Evolutionary conservation across 345 rosid genomes (phyloP).

Genomic region (Ceriops decandra): DNA sequence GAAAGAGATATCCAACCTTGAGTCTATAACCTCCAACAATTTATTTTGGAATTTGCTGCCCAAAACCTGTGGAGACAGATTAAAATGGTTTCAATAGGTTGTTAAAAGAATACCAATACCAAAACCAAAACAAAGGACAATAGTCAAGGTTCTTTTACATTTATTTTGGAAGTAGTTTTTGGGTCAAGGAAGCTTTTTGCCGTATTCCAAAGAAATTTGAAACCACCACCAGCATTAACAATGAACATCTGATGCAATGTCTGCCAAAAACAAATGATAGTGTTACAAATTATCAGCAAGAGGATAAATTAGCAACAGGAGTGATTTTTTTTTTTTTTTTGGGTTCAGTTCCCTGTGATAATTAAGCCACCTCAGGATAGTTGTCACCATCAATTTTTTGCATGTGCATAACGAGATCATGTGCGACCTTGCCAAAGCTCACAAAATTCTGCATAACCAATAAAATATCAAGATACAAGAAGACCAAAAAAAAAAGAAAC

Average conservation of each 20-base stretch:
- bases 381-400: constrained; percentile 98
- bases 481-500: neutral
- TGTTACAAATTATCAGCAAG: constrained; percentile 14
- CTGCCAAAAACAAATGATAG: constrained; percentile 36
- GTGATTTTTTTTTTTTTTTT: neutral
- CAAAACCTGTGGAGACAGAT: constrained; percentile 57
- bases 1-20: constrained; percentile 46
- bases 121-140: constrained; percentile 6
- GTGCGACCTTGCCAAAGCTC: constrained; percentile 89
- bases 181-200: constrained; percentile 90
- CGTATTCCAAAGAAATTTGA: constrained; percentile 85
- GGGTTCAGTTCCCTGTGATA: constrained; percentile 1
- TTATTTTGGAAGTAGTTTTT: constrained; percentile 80
- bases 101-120: constrained; percentile 10
- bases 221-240: constrained; percentile 83
- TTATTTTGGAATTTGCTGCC: constrained; percentile 68
- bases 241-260: constrained; percentile 92
- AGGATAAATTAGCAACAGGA: constrained; percentile 4
- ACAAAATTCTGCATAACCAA: constrained; percentile 64
- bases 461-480: constrained; percentile 11
- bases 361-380: constrained; percentile 82
- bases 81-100: constrained; percentile 22
- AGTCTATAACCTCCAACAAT: constrained; percentile 75
- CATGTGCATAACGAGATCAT: constrained; percentile 84
- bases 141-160: constrained; percentile 38